A percentile compares a stretch with the other conserved stretches of the same genome.
Evolutionary conservation across 768 basidiomycete species (phyloP).

Genomic region (Floccularia luteovirens): DNA sequence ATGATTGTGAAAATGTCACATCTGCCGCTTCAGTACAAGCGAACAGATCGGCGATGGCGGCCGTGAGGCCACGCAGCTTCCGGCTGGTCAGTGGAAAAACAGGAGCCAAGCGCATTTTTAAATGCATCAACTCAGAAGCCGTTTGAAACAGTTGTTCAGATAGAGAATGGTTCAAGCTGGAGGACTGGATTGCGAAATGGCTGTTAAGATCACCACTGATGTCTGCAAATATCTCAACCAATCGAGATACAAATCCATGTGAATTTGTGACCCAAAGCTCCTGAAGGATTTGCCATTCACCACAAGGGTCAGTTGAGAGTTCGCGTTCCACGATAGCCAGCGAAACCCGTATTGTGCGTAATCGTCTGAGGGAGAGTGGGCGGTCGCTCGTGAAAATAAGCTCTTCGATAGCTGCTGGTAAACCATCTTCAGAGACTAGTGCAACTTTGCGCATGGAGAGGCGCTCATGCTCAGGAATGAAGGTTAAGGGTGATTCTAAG

Average conservation of each 20-base stretch:
- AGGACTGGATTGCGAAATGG: constrained; percentile 41
- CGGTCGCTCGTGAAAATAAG: constrained; percentile 39
- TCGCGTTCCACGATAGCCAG: constrained; percentile 49
- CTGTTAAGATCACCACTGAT: constrained; percentile 45
- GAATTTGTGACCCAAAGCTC: constrained; percentile 53
- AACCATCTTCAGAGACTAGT: constrained; percentile 60
- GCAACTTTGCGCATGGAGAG: constrained; percentile 54
- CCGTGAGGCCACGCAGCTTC: constrained; percentile 33
- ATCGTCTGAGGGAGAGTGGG: constrained; percentile 41
- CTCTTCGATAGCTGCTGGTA: constrained; percentile 57
- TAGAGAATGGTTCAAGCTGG: too few species aligned
- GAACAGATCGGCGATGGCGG: constrained; percentile 45
- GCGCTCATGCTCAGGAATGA: constrained; percentile 54
- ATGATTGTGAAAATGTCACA: constrained; percentile 27
- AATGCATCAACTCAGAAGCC: constrained; percentile 41
- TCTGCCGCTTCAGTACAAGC: constrained; percentile 41
- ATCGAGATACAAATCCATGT: constrained; percentile 49
- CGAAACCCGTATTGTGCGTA: constrained; percentile 59
- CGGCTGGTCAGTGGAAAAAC: constrained; percentile 45
- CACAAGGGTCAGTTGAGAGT: constrained; percentile 38
- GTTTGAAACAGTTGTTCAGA: constrained; percentile 46
- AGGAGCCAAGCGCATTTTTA: constrained; percentile 40
- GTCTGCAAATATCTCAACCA: constrained; percentile 43
- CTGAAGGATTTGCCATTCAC: constrained; percentile 48
- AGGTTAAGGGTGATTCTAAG: constrained; percentile 51